These are phyloP conservation scores for Linum tenue DNA, from an alignment of 345 rosid genomes.

Conservation along the genomic window DNA sequence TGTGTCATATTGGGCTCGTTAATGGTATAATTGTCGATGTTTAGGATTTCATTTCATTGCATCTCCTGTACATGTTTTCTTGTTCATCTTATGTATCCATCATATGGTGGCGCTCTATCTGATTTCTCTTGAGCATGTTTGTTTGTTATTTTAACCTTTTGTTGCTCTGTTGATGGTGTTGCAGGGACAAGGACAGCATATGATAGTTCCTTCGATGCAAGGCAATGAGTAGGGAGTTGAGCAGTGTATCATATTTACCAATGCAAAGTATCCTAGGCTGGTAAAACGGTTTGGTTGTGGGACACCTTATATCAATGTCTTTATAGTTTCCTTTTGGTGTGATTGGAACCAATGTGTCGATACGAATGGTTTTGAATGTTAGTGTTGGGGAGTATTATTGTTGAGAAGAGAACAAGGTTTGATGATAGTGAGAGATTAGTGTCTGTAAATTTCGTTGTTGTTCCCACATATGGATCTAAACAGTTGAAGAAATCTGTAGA, in stretches of 20 bases:
- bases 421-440: constrained; percentile 4
- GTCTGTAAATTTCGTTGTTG: constrained; percentile 23
- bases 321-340: too few relatives aligned
- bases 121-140: background rate
- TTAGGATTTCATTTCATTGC: too few relatives aligned
- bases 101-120: background rate
- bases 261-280: constrained; percentile 5
- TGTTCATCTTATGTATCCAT: too few relatives aligned
- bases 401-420: constrained; percentile 10
- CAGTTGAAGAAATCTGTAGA: too few relatives aligned
- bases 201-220: constrained; percentile 41
- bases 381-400: too few relatives aligned
- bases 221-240: constrained; percentile 29
- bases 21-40: background rate
- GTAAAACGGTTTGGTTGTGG: constrained; percentile 11
- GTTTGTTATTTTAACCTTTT: background rate
- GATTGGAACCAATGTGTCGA: too few relatives aligned
- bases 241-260: background rate
- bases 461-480: constrained; percentile 1
- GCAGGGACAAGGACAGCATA: constrained; percentile 45
- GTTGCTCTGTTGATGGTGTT: background rate
- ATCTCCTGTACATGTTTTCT: too few relatives aligned
- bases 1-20: too few relatives aligned
- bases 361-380: too few relatives aligned
- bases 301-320: too few relatives aligned